A percentile compares a stretch with the other conserved stretches of the same genome.
phyloP scores from a whole-genome alignment of 805 yeast species.

The Sugiyamaella smithiae region DNA sequence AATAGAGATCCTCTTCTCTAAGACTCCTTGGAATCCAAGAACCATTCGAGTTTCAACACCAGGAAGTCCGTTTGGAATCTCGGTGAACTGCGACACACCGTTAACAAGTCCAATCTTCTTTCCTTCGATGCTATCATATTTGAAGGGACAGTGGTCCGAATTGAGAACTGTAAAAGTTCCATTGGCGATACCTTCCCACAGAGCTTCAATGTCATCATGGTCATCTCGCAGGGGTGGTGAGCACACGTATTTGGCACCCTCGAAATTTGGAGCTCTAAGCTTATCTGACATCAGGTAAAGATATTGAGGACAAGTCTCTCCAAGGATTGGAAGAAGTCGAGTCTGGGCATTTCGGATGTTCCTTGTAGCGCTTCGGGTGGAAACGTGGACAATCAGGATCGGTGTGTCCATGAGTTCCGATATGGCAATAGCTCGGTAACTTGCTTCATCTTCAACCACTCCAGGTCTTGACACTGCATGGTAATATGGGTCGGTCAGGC shows the following conservation, averaged over 20 bases:
- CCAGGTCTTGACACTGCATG: constrained; percentile 47
- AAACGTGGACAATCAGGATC: constrained; percentile 48
- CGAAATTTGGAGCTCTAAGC: constrained; percentile 37
- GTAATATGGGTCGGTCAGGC: constrained; percentile 42
- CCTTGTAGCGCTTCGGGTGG: constrained; percentile 41
- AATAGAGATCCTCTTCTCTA: constrained; percentile 40
- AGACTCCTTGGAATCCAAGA: constrained; percentile 44
- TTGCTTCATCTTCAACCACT: constrained; percentile 49
- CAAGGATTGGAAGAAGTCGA: constrained; percentile 41
- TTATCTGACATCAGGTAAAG: constrained; percentile 42
- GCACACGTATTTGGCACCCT: constrained; percentile 50
- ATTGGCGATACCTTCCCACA: constrained; percentile 46
- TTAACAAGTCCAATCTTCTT: constrained; percentile 43
- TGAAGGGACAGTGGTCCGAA: constrained; percentile 48
- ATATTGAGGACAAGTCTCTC: constrained; percentile 53
- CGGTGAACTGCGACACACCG: constrained; percentile 42
- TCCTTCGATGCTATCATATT: constrained; percentile 42
- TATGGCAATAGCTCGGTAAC: constrained; percentile 45
- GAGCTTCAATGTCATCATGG: constrained; percentile 40
- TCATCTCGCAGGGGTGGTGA: constrained; percentile 49
- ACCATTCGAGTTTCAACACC: constrained; percentile 50
- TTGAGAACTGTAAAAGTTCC: constrained; percentile 49
- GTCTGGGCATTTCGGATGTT: constrained; percentile 46
- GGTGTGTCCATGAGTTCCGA: constrained; percentile 46
- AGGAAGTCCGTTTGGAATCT: constrained; percentile 49